Base-by-base conservation (phyloP, 192 early-diverging fungal species). In the Linnemannia exigua region DNA sequence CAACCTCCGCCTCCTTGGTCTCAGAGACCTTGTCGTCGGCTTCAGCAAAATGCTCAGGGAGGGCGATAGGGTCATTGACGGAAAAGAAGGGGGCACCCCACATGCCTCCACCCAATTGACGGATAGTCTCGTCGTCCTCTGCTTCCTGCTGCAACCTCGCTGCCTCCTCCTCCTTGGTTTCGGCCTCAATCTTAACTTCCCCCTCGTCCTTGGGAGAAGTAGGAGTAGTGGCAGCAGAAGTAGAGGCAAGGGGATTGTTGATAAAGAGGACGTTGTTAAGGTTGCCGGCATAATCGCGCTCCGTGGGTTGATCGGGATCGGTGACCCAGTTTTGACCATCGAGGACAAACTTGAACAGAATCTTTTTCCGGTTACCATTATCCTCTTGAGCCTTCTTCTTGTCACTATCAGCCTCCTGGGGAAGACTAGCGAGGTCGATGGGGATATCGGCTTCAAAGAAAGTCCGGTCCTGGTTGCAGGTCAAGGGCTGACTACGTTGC, bases 301-400 rank as follows among this genome's bases (percentile, higher is more conserved):
- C 78, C 2, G 37, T 1, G 16, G 69, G 15, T 66, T 86, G 84
- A 41, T 71, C 41, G 6, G 84, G 73, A 69, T 86, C 84, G 0
- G 84, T 86, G 50, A 86, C 84, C 84, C 84, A 86, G 25, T 70
- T 48, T 52, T 71, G 17, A 6, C 61, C 70, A 36, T 86, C 75
- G 44, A 86, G 63, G 8, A 86, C 84, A 86, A 80, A 86, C 70
- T 86, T 86, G 79, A 68, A 86, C 36, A 86, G 66, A 58, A 86
- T 75, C 41, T 80, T 86, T 35, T 66, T 73, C 19, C 46, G 41
- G 20, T n/a, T n/a, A n/a, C 9, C n/a, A 17, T 67, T 28, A 37
- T 67, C n/a, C 31, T 79, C 52, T 5, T 71, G 70, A n/a, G n/a
- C n/a, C 41, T 79, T 52, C 61, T 74, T 47, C 16, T 76, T 20